phyloP scores from a whole-genome alignment of 345 rosid species.

The Dipteronia sinensis region DNA sequence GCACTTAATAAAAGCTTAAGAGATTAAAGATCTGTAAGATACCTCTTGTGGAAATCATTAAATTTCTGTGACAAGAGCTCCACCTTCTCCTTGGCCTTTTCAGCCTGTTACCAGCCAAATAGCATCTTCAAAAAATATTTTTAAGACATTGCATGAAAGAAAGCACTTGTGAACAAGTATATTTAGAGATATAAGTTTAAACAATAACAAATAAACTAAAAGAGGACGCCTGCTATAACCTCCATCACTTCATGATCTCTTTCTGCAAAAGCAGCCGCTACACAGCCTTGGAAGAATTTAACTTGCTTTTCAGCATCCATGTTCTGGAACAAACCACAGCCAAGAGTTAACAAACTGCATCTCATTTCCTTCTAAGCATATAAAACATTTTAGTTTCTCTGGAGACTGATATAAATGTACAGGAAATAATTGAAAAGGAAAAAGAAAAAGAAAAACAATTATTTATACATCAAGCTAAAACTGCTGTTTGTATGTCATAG shows the following conservation, averaged over 20 bases:
- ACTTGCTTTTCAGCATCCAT: slow-evolving; percentile 90
- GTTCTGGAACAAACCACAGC: slow-evolving; percentile 50
- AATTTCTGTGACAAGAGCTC: slow-evolving; percentile 69
- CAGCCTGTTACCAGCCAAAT: slow-evolving; percentile 64
- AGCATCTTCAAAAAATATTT: slow-evolving; percentile 17
- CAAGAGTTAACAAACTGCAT: slow-evolving; percentile 13
- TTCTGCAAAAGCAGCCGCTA: slow-evolving; percentile 96
- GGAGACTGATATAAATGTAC: neutral
- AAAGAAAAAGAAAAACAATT: neutral
- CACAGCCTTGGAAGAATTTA: slow-evolving; percentile 93
- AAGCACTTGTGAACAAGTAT: neutral
- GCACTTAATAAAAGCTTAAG: neutral
- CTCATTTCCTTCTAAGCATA: neutral
- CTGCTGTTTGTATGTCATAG: neutral
- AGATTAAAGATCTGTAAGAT: slow-evolving; percentile 16
- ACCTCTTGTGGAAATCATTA: slow-evolving; percentile 65
- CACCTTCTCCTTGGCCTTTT: slow-evolving; percentile 91
- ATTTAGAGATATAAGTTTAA: neutral
- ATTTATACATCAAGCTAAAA: neutral
- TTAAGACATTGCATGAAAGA: neutral
- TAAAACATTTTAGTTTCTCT: neutral
- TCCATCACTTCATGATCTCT: slow-evolving; percentile 94
- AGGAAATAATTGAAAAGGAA: neutral
- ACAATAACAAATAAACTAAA: slow-evolving; percentile 16
- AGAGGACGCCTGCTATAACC: slow-evolving; percentile 42